Conservation (phyloP, 2,329 filamentous ascomycete genomes). For the Setomelanomma holmii region DNA sequence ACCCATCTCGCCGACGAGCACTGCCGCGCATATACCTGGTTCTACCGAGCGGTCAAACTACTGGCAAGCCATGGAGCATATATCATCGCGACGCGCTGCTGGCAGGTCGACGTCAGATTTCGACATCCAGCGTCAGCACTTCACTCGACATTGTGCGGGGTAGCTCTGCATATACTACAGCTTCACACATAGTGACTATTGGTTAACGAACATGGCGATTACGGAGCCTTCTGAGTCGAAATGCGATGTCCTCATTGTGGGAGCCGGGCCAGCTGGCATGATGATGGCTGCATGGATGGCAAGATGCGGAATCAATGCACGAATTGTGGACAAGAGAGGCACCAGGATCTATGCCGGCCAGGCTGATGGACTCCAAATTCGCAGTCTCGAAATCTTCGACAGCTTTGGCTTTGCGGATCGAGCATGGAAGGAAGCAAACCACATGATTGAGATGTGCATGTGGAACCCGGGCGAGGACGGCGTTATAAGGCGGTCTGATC, state of each 20-base stretch:
- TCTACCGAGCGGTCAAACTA: not conserved
- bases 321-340: constrained; percentile 52
- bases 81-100: not conserved
- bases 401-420: constrained; percentile 71
- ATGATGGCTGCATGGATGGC: constrained; percentile 54
- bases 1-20: constrained; percentile 19
- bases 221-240: constrained; percentile 33
- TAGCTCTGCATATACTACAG: not conserved
- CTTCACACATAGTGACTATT: not conserved
- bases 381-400: constrained; percentile 58
- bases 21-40: constrained; percentile 19
- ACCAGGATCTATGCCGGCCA: constrained; percentile 52
- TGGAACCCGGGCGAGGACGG: constrained; percentile 69
- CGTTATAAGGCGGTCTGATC: constrained; percentile 63
- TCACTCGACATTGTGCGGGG: not conserved
- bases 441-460: constrained; percentile 66
- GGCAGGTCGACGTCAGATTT: not conserved
- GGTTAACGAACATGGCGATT: constrained; percentile 24
- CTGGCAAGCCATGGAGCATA: not conserved
- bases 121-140: not conserved
- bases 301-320: constrained; percentile 48
- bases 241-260: constrained; percentile 50
- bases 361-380: constrained; percentile 52
- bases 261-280: constrained; percentile 49
- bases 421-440: constrained; percentile 71